phyloP scores from a whole-genome alignment of 2,329 filamentous ascomycete genomes.

The Fusarium pseudonygamai region DNA sequence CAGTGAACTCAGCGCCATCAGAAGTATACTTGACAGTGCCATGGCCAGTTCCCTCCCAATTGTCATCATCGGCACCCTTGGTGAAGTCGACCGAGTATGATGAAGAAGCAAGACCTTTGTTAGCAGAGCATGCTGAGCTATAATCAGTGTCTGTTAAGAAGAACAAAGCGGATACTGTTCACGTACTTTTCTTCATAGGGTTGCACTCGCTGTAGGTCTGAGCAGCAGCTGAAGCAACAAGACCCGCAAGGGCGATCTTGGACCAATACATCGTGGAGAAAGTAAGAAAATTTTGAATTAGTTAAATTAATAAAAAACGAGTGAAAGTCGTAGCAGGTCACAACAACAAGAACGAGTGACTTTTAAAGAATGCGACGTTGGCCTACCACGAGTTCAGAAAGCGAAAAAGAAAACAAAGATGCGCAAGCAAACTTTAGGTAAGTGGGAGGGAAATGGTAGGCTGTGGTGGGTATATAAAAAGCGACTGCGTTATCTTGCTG shows the following conservation, averaged over 20 bases:
- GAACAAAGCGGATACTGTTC: not conserved
- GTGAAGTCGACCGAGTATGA: constrained; percentile 36
- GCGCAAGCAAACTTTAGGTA: constrained; percentile 13
- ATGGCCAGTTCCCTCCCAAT: constrained; percentile 31
- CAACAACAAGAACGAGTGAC: constrained; percentile 9
- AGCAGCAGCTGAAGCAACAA: constrained; percentile 22
- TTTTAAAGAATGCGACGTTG: constrained; percentile 13
- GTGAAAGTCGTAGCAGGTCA: not conserved
- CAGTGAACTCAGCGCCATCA: constrained; percentile 55
- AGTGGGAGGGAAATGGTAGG: constrained; percentile 12
- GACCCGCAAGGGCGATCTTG: constrained; percentile 17
- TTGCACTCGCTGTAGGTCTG: constrained; percentile 34
- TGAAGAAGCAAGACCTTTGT: constrained; percentile 28
- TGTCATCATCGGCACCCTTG: constrained; percentile 29
- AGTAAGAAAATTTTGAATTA: not conserved
- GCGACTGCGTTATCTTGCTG: constrained; percentile 5
- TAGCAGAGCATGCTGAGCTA: constrained; percentile 1
- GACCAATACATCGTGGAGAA: constrained; percentile 16
- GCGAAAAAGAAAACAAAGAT: not conserved
- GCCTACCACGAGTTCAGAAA: not conserved
- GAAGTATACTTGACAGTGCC: constrained; percentile 32
- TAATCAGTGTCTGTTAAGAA: not conserved
- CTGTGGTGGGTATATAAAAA: constrained; percentile 17
- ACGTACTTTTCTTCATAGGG: constrained; percentile 32
- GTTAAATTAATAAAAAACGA: not conserved